phyloP scores from a whole-genome alignment of 116 monocot genomes.

The Trichopus zeylanicus region DNA sequence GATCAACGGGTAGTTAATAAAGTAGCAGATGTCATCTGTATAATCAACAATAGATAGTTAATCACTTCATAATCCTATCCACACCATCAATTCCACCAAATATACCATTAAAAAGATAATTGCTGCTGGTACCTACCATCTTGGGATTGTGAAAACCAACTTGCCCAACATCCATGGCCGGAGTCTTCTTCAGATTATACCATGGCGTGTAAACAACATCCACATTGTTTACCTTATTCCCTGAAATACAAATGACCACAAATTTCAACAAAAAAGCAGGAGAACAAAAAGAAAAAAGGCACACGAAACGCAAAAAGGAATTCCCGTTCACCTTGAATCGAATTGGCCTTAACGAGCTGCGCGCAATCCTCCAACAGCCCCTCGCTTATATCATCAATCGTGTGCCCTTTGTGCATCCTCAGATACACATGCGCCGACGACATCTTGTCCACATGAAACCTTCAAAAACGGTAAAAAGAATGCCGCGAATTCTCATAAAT shows the following conservation, averaged over 20 bases:
- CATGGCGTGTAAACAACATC: conserved; percentile 96
- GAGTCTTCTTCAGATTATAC: conserved; percentile 85
- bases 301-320: conserved; percentile 4
- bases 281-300: background rate
- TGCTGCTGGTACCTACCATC: conserved; percentile 33
- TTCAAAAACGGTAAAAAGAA: conserved; percentile 15
- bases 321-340: conserved; percentile 79
- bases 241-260: conserved; percentile 34
- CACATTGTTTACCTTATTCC: conserved; percentile 95
- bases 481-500: background rate
- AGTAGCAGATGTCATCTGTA: too few species aligned
- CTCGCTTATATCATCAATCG: conserved; percentile 93
- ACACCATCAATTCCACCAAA: background rate
- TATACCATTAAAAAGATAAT: background rate
- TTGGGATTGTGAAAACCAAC: conserved; percentile 91
- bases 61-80: background rate
- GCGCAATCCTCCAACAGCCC: conserved; percentile 91
- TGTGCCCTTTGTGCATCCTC: conserved; percentile 85
- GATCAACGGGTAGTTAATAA: too few species aligned
- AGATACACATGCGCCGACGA: conserved; percentile 98
- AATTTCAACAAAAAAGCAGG: background rate
- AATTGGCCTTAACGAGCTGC: conserved; percentile 98
- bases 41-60: background rate
- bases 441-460: conserved; percentile 99
- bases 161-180: conserved; percentile 89